These are phyloP conservation scores for Pythium rhizo-oryzae DNA, from an alignment of 352 stramenopile genomes.

Conservation along the genomic window DNA sequence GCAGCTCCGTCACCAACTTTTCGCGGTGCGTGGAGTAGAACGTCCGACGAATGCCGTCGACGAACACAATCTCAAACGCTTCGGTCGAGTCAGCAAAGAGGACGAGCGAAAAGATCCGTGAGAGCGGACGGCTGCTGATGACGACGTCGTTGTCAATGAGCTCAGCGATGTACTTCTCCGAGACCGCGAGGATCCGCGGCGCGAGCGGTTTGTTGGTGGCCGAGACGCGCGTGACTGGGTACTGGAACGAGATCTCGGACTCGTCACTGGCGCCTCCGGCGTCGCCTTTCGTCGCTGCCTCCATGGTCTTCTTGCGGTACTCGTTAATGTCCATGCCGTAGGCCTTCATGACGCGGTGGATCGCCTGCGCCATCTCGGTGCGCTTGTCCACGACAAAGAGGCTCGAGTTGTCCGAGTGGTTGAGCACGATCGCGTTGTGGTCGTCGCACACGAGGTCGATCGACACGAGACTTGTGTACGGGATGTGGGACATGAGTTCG, in stretches of 20 bases:
- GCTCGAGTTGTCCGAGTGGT: conserved; percentile 84
- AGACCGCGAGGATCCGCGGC: conserved; percentile 56
- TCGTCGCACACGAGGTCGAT: conserved; percentile 84
- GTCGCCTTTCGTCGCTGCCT: conserved; percentile 55
- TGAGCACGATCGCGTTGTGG: conserved; percentile 67
- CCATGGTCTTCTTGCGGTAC: conserved; percentile 83
- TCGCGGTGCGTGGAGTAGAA: conserved; percentile 71
- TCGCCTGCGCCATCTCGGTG: conserved; percentile 70
- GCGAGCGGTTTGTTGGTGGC: conserved; percentile 40
- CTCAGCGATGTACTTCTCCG: conserved; percentile 75
- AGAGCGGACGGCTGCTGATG: conserved; percentile 70
- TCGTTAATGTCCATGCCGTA: conserved; percentile 86
- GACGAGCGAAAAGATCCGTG: conserved; percentile 70
- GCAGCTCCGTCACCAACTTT: conserved; percentile 74
- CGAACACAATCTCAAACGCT: conserved; percentile 74
- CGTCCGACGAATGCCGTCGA: conserved; percentile 70
- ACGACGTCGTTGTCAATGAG: conserved; percentile 51
- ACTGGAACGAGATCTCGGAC: conserved; percentile 66
- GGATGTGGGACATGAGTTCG: conserved; percentile 80
- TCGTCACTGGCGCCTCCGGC: conserved; percentile 2
- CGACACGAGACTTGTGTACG: conserved; percentile 82
- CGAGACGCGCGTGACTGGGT: conserved; percentile 66
- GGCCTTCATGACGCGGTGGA: conserved; percentile 69
- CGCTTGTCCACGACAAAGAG: conserved; percentile 69
- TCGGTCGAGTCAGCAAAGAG: conserved; percentile 64